Conservation (phyloP, 225 moss, liverwort and hornwort species). For the Climacium dendroides region DNA sequence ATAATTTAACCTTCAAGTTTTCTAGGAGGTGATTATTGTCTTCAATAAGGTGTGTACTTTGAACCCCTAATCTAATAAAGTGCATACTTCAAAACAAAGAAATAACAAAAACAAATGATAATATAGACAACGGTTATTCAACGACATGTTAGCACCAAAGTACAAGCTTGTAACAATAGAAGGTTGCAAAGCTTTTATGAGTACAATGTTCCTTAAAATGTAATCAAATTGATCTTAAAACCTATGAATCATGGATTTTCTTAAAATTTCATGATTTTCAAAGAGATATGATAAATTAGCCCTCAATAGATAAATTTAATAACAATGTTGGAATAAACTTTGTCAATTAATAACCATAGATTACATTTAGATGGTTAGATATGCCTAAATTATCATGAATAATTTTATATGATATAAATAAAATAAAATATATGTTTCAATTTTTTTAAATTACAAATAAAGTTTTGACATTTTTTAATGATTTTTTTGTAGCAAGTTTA, state of each 20-base stretch:
- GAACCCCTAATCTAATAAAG: not conserved
- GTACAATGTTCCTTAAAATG: not conserved
- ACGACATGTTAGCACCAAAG: rapidly evolving
- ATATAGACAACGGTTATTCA: not conserved
- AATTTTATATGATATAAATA: not conserved
- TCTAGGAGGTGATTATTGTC: rapidly evolving
- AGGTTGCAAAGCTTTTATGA: not conserved
- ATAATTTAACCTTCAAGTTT: too few relatives aligned
- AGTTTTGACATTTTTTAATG: not conserved
- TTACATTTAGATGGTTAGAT: not conserved
- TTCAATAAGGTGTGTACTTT: not conserved
- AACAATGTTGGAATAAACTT: too few relatives aligned
- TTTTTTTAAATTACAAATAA: not conserved
- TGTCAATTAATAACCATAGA: not conserved
- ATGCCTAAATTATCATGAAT: not conserved
- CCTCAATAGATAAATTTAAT: not conserved
- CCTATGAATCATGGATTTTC: rapidly evolving
- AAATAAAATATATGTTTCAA: not conserved
- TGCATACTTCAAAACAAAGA: not conserved
- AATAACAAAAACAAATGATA: not conserved
- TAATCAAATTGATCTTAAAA: not conserved
- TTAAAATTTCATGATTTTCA: not conserved
- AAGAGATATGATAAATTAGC: not conserved
- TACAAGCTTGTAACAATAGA: not conserved
- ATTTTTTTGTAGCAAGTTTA: not conserved